Evolutionary conservation across 148 eudicot genomes (phyloP), one percentile per base, ranked within the genome.

Genomic region (Rhododendron ferrugineum): DNA sequence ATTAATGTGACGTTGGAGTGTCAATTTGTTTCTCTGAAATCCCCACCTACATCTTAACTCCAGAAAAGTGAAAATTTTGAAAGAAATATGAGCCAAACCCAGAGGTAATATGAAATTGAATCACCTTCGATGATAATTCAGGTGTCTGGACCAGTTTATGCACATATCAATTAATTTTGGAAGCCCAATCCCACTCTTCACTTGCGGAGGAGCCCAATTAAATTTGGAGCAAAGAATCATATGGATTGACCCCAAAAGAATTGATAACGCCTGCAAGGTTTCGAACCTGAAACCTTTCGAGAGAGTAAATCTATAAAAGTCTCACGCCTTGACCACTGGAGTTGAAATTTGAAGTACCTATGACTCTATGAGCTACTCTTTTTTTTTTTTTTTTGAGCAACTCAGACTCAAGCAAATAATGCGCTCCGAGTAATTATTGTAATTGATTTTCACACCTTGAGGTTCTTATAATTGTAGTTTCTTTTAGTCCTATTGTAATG

Each of bases 131-230:
- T 20, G 2, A 58, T 58, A 58, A 58, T 11, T 58, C 8, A 0
- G 0, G 9, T 58, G n/a, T 58, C 6, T 54, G 0, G 22, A 0
- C 3, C 0, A 52, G 1, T 14, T 56, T 18, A 16, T 20, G 16
- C 6, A 2, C 6, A 56, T 1, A 4, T 56, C 23, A 16, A 56
- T 8, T 5, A 58, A 58, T 58, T 22, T 1, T 58, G 0, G 10
- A 2, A 15, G 6, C 0, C 64, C 2, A 22, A 22, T 22, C 0
- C 0, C 64, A 6, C 0, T 6, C 3, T 0, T 10, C 3, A 58
- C 9, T 22, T 22, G 6, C 6, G 0, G 60, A n/a, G 23, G 23
- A 52, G 5, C 56, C 4, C 56, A 52, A 52, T 52, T 40, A 40
- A 40, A 40, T 7, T 52, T 52, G 20, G 20, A 14, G 22, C 49